These are phyloP conservation scores for Coniochaeta prunicola DNA, from an alignment of 2,329 filamentous ascomycete genomes.

Conservation along the genomic window DNA sequence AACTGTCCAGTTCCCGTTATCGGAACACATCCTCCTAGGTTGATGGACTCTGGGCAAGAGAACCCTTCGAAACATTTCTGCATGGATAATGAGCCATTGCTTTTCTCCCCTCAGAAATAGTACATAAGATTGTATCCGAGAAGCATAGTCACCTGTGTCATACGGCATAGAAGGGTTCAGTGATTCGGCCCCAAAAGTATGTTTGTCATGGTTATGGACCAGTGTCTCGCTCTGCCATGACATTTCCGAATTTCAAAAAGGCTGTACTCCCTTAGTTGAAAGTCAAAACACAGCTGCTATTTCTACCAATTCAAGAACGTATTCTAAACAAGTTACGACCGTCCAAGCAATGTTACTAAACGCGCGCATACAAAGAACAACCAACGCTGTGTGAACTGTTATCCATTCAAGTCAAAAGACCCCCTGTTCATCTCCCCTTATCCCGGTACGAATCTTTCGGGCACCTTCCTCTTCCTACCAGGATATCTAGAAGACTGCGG, in stretches of 20 bases:
- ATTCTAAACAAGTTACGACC: background rate
- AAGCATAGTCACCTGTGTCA: background rate
- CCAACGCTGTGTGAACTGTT: background rate
- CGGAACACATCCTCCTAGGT: conserved; percentile 22
- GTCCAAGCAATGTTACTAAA: background rate
- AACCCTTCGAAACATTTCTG: conserved; percentile 27
- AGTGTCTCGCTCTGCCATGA: background rate
- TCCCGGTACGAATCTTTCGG: no score
- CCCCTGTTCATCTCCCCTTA: no score
- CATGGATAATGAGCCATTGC: background rate
- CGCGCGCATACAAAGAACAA: background rate
- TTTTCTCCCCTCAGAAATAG: background rate
- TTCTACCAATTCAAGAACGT: background rate
- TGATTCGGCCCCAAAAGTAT: background rate
- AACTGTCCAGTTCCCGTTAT: conserved; percentile 20
- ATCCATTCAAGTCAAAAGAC: no score
- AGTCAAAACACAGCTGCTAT: background rate
- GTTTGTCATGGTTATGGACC: background rate
- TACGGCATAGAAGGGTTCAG: background rate
- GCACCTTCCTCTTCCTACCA: no score
- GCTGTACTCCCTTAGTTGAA: no score
- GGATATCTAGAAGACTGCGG: no score
- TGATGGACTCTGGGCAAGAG: conserved; percentile 33
- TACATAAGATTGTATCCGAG: background rate
- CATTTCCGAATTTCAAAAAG: no score